These are phyloP conservation scores for Bipolaris victoriae DNA, from an alignment of 2,329 filamentous ascomycete species.

Conservation along the genomic window DNA sequence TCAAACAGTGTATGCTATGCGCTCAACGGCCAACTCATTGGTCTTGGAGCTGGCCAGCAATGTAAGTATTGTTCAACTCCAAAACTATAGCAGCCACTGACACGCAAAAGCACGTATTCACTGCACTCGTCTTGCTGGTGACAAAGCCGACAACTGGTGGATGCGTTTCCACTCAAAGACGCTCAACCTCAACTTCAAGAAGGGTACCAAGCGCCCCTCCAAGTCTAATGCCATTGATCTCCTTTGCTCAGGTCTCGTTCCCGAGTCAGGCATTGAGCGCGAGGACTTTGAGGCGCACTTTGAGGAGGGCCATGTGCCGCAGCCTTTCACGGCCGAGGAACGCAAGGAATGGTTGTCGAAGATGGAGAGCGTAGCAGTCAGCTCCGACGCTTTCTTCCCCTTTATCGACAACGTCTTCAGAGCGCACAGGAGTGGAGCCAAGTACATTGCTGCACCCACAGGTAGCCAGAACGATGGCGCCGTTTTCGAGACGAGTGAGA, in stretches of 20 bases:
- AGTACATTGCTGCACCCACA: slow-evolving; percentile 92
- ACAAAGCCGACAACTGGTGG: slow-evolving; percentile 99
- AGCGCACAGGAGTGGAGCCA: slow-evolving; percentile 83
- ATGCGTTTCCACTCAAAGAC: slow-evolving; percentile 95
- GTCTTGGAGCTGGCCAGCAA: slow-evolving; percentile 94
- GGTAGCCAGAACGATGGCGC: slow-evolving; percentile 85
- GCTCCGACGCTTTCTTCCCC: slow-evolving; percentile 97
- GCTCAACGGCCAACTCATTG: slow-evolving; percentile 88
- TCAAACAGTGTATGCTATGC: slow-evolving; percentile 99
- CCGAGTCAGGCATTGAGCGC: slow-evolving; percentile 80
- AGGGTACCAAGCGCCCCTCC: slow-evolving; percentile 92
- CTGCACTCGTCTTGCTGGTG: slow-evolving; percentile 94
- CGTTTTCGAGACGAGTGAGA: slow-evolving; percentile 88
- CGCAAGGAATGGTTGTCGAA: slow-evolving; percentile 83
- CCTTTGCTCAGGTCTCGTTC: slow-evolving; percentile 88
- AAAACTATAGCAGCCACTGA: slow-evolving; percentile 3
- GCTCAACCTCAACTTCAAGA: slow-evolving; percentile 92
- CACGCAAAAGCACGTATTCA: slow-evolving; percentile 73
- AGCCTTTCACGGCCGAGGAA: slow-evolving; percentile 82
- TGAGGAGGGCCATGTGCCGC: slow-evolving; percentile 74
- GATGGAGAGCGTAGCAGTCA: slow-evolving; percentile 81
- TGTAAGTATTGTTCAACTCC: slow-evolving; percentile 49
- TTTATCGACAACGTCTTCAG: slow-evolving; percentile 99
- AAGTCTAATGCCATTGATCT: slow-evolving; percentile 99
- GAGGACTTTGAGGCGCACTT: slow-evolving; percentile 88